These are phyloP conservation scores for Suillus decipiens DNA, from an alignment of 768 basidiomycete genomes.

Conservation along the genomic window DNA sequence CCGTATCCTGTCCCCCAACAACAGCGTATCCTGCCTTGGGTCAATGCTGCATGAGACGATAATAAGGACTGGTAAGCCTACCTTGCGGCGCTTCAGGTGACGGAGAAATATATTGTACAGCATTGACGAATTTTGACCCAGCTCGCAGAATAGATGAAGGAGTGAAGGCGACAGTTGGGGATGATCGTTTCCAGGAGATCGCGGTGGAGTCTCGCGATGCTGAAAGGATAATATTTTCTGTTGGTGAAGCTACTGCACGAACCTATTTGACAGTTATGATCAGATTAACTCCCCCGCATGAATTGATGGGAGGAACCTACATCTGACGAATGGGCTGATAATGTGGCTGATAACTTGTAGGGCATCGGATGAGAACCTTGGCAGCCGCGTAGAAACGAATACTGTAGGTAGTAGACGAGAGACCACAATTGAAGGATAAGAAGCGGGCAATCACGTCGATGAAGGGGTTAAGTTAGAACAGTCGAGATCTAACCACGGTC, in stretches of 20 bases:
- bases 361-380: constrained; percentile 45
- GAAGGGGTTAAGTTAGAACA: constrained; percentile 8
- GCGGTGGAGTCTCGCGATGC: constrained; percentile 92
- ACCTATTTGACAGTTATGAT: constrained; percentile 57
- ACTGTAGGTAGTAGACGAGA: neutral
- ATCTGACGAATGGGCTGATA: constrained; percentile 72
- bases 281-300: constrained; percentile 17
- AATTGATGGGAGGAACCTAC: constrained; percentile 44
- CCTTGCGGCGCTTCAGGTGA: constrained; percentile 69
- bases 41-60: constrained; percentile 12
- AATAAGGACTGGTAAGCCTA: constrained; percentile 32
- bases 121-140: constrained; percentile 77
- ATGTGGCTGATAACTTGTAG: constrained; percentile 76
- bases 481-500: constrained; percentile 8
- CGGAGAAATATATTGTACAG: constrained; percentile 78
- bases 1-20: constrained; percentile 86
- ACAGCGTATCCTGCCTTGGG: constrained; percentile 69
- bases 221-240: constrained; percentile 78
- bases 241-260: constrained; percentile 76
- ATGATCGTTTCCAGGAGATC: constrained; percentile 74
- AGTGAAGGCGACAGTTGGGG: constrained; percentile 50
- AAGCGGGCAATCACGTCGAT: neutral
- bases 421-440: neutral
- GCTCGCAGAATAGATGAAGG: constrained; percentile 57
- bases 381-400: constrained; percentile 6